Base-by-base conservation (phyloP, 371 early-diverging fungal species). In the Apophysomyces variabilis region DNA sequence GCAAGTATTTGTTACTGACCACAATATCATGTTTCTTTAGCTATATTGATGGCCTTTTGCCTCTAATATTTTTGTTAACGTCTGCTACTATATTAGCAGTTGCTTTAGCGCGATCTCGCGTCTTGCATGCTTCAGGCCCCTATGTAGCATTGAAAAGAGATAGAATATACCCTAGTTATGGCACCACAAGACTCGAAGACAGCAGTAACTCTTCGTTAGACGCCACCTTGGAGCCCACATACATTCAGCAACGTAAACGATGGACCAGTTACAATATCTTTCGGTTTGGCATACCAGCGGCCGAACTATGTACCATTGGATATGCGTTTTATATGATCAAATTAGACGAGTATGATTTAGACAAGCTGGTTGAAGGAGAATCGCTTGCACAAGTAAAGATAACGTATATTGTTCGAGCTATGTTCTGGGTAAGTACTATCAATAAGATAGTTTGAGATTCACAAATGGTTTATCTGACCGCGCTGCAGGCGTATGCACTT, bases 341-440 rank as follows among this genome's bases (percentile, higher is more conserved):
- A 2, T 9, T n/a, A 9, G 44, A 39, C 7, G 8, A 41, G 3
- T 73, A 73, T 26, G 54, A 36, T n/a, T 14, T 66, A 3, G 73
- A 75, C 60, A 21, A 35, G 8, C 12, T 58, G n/a, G 71, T 68
- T 0, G 75, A 75, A 62, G 65, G 69, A 32, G 32, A 7, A 50
- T 50, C 54, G 26, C 50, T 54, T 6, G 32, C 62, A 8, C 50
- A 58, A 36, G 38, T 71, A 11, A 12, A 57, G 36, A 32, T 58
- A 0, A 44, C 47, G 11, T 61, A 68, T 21, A 44, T n/a, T 35
- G 50, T 59, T 7, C 43, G 50, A 13, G 14, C 65, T 32, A 35
- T 66, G 3, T 66, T 69, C 60, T 75, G 75, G 75, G 75, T 75
- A 71, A 61, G 65, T 45, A 6, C 32, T 26, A 44, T n/a, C 35